These are phyloP conservation scores for Castanopsis chinensis DNA, from an alignment of 306 rosid genomes.

Conservation along the genomic window DNA sequence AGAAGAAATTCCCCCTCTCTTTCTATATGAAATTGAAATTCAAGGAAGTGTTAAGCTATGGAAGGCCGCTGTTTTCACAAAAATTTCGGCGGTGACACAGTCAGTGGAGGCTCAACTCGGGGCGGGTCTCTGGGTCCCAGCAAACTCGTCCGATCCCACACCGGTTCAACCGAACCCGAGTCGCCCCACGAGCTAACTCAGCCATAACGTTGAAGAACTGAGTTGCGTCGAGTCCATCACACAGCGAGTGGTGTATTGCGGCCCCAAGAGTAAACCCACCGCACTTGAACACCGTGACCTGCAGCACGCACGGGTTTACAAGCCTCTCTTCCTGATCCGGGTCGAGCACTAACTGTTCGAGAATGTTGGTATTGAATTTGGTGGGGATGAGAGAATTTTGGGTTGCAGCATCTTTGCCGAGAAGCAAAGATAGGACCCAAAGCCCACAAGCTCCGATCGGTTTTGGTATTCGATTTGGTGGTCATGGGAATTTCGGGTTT, in stretches of 20 bases:
- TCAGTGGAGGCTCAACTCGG: conserved; percentile 39
- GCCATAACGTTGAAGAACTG: conserved; percentile 70
- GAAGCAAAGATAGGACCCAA: too few species aligned
- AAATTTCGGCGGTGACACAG: too few species aligned
- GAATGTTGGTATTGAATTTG: too few species aligned
- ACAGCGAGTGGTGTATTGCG: conserved; percentile 60
- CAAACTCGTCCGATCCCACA: conserved; percentile 54
- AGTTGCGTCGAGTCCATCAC: conserved; percentile 78
- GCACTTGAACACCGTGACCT: conserved; percentile 63
- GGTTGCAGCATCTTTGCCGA: too few species aligned
- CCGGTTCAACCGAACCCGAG: conserved; percentile 32
- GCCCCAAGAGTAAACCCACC: conserved; percentile 85
- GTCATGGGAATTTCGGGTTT: too few species aligned
- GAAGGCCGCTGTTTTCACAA: too few species aligned
- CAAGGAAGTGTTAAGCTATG: too few species aligned
- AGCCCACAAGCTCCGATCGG: too few species aligned
- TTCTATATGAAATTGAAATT: too few species aligned
- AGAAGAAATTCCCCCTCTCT: too few species aligned
- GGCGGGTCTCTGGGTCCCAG: conserved; percentile 56
- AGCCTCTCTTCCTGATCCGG: conserved; percentile 44
- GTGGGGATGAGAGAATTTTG: too few species aligned
- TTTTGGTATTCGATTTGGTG: too few species aligned
- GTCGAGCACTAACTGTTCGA: conserved; percentile 65
- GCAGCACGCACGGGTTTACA: conserved; percentile 59
- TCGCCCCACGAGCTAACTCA: conserved; percentile 71